These are phyloP conservation scores for Coleophoma crateriformis DNA, from an alignment of 2,329 filamentous ascomycete species.

Conservation along the genomic window DNA sequence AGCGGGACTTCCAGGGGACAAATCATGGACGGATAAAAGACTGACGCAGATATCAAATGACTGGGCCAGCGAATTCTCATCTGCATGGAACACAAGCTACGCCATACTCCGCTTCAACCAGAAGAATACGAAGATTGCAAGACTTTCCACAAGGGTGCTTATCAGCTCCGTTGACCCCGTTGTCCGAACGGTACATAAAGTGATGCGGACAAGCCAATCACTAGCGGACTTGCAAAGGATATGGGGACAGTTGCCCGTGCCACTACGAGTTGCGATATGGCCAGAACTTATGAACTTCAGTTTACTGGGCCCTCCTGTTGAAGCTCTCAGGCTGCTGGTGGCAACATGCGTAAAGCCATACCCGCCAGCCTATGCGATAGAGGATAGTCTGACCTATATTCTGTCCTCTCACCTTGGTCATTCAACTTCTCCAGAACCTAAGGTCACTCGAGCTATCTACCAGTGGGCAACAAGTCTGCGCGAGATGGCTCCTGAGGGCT, in stretches of 20 bases:
- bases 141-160: background rate
- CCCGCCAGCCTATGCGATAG: slow-evolving; percentile 13
- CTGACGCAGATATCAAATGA: background rate
- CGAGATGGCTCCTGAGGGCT: slow-evolving; percentile 5
- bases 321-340: slow-evolving; percentile 15
- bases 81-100: slow-evolving; percentile 4
- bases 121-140: background rate
- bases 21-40: background rate
- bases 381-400: slow-evolving; percentile 18
- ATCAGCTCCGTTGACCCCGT: background rate
- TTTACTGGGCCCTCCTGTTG: slow-evolving; percentile 10
- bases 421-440: background rate
- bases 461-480: background rate
- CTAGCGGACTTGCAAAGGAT: too few species aligned
- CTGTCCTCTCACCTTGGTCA: slow-evolving; percentile 10
- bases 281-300: slow-evolving; percentile 13
- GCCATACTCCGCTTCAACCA: slow-evolving; percentile 4
- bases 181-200: background rate
- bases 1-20: background rate
- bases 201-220: too few species aligned
- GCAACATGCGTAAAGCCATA: slow-evolving; percentile 14
- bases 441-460: slow-evolving; percentile 2
- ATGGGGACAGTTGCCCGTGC: too few species aligned
- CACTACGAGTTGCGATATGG: slow-evolving; percentile 6
- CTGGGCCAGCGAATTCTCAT: background rate